Evolutionary conservation across 2,329 filamentous ascomycete genomes (phyloP).

Genomic region (Penicillium sp.): DNA sequence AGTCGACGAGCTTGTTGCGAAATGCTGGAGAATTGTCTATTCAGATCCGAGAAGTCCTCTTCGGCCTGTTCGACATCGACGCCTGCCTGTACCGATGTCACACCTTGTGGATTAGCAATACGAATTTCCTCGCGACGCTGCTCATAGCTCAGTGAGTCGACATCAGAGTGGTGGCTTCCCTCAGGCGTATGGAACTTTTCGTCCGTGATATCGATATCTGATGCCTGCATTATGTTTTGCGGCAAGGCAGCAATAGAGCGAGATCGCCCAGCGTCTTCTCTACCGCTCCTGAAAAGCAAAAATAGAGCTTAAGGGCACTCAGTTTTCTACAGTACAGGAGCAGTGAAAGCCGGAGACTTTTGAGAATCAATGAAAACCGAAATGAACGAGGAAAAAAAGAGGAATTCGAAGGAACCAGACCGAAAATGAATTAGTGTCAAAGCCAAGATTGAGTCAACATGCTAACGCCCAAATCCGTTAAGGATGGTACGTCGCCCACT

Average conservation of each 20-base stretch:
- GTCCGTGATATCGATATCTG: conserved; percentile 10
- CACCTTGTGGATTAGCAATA: conserved; percentile 32
- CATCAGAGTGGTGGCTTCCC: conserved; percentile 27
- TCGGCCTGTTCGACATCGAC: conserved; percentile 49
- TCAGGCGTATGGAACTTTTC: conserved; percentile 18
- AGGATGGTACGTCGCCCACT: neutral
- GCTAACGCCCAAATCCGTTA: conserved; percentile 2
- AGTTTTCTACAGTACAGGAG: neutral
- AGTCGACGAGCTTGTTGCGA: conserved; percentile 38
- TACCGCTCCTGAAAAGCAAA: neutral
- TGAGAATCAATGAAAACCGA: neutral
- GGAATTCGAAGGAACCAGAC: neutral
- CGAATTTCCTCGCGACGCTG: conserved; percentile 29
- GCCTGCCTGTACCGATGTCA: conserved; percentile 36
- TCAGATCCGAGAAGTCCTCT: conserved; percentile 44
- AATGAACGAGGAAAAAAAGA: neutral
- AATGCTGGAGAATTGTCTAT: conserved; percentile 38
- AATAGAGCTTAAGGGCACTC: neutral
- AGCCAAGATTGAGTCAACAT: neutral
- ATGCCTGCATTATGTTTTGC: neutral
- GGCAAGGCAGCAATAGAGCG: neutral
- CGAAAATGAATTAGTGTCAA: neutral
- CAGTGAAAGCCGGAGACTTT: neutral
- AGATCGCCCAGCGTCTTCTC: neutral
- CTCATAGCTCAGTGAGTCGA: conserved; percentile 32